Conservation (phyloP, 2,329 filamentous ascomycete species). For the Pyricularia pennisetigena region DNA sequence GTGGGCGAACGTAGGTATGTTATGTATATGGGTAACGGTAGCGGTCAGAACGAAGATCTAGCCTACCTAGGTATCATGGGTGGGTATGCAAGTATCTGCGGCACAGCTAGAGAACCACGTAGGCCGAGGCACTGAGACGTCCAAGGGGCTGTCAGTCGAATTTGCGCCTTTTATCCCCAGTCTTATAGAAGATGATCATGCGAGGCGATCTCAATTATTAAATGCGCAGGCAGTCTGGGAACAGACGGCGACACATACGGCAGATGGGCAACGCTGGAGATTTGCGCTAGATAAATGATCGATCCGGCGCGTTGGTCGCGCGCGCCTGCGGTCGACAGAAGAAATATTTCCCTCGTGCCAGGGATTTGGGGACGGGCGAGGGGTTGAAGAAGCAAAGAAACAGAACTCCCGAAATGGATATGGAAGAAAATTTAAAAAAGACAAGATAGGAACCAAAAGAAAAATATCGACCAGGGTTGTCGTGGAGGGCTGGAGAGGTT, state of each 20-base stretch:
- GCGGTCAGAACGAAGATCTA: neutral
- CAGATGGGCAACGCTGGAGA: neutral
- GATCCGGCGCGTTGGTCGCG: neutral
- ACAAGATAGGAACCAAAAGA: neutral
- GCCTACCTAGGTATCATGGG: neutral
- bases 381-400: neutral
- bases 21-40: neutral
- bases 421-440: neutral
- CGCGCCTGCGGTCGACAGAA: neutral
- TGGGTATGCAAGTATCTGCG: neutral
- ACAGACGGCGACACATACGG: neutral
- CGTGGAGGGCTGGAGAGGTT: neutral
- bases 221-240: neutral
- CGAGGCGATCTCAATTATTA: neutral
- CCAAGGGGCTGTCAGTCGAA: neutral
- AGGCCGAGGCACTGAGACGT: neutral
- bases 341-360: neutral
- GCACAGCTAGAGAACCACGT: neutral
- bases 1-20: neutral
- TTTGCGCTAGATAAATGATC: neutral
- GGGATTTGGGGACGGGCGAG: neutral
- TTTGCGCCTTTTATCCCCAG: neutral
- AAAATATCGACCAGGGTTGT: neutral
- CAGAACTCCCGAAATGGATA: neutral
- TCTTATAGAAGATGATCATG: neutral